phyloP scores from a whole-genome alignment of 164 flowering plant genomes.

The Magnolia changhungtana region DNA sequence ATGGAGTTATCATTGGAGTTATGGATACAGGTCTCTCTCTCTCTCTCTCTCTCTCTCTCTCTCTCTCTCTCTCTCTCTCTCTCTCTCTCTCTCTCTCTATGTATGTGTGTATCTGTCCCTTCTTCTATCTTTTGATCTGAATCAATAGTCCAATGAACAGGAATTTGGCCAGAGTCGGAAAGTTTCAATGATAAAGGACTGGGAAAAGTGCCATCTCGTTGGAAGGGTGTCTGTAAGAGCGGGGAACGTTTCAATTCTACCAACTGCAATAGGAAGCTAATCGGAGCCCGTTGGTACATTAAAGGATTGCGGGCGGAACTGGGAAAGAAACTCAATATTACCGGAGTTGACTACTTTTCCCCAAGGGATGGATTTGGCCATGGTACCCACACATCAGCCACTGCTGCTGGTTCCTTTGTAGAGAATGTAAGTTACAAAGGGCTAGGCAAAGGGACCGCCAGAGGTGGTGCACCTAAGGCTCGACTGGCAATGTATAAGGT shows the following conservation, averaged over 20 bases:
- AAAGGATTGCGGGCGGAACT: slow-evolving; percentile 7
- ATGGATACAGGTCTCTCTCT: slow-evolving; percentile 58
- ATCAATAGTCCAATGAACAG: slow-evolving; percentile 12
- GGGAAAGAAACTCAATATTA: not conserved
- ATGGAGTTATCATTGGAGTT: slow-evolving; percentile 42
- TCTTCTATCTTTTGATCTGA: too few relatives aligned
- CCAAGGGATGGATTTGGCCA: slow-evolving; percentile 21
- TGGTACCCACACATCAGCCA: slow-evolving; percentile 26
- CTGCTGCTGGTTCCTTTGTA: slow-evolving; percentile 22
- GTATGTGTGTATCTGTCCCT: too few relatives aligned
- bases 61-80: too few relatives aligned
- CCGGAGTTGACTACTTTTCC: slow-evolving; percentile 15
- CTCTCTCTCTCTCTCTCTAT: too few relatives aligned
- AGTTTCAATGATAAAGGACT: slow-evolving; percentile 38
- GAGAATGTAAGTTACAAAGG: slow-evolving; percentile 16
- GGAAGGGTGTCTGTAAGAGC: slow-evolving; percentile 42
- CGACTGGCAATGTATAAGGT: slow-evolving; percentile 27
- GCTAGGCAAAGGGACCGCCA: slow-evolving; percentile 20
- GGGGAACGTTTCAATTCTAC: slow-evolving; percentile 35
- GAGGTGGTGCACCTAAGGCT: slow-evolving; percentile 29
- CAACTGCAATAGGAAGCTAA: slow-evolving; percentile 24
- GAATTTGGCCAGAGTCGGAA: slow-evolving; percentile 46
- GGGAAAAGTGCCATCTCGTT: slow-evolving; percentile 39
- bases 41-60: too few relatives aligned
- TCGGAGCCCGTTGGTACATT: slow-evolving; percentile 29